Evolutionary conservation across 768 basidiomycete species (phyloP).

Genomic region (Coprinellus micaceus): DNA sequence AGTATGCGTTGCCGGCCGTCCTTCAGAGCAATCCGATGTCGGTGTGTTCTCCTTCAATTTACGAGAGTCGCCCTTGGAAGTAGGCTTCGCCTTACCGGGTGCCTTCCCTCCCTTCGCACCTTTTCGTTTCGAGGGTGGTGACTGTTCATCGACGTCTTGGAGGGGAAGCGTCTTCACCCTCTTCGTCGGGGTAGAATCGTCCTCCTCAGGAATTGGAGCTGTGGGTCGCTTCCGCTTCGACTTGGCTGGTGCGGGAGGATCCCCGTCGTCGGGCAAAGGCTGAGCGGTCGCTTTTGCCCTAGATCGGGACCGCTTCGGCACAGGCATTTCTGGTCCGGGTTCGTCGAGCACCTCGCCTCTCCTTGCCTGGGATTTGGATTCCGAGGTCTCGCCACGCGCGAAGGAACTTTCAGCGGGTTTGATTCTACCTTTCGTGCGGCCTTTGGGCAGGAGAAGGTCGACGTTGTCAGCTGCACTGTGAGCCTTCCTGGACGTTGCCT

Average conservation of each 20-base stretch:
- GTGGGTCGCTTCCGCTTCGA: background rate
- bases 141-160: background rate
- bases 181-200: background rate
- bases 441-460: no score
- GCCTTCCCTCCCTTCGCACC: background rate
- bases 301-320: background rate
- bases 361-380: no score
- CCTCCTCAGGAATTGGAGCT: background rate
- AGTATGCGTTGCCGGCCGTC: background rate
- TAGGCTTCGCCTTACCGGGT: background rate
- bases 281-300: background rate
- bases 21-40: background rate
- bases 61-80: background rate
- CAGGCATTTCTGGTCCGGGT: no score
- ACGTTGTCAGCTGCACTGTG: no score
- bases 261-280: background rate
- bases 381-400: no score
- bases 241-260: no score
- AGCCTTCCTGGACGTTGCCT: background rate
- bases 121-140: background rate
- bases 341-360: no score
- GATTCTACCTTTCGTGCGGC: no score
- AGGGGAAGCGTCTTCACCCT: background rate
- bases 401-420: no score
- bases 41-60: background rate